A percentile compares a stretch with the other conserved stretches of the same genome.
Conservation (phyloP, 306 rosid genomes). For the Pachyrhizus erosus region DNA sequence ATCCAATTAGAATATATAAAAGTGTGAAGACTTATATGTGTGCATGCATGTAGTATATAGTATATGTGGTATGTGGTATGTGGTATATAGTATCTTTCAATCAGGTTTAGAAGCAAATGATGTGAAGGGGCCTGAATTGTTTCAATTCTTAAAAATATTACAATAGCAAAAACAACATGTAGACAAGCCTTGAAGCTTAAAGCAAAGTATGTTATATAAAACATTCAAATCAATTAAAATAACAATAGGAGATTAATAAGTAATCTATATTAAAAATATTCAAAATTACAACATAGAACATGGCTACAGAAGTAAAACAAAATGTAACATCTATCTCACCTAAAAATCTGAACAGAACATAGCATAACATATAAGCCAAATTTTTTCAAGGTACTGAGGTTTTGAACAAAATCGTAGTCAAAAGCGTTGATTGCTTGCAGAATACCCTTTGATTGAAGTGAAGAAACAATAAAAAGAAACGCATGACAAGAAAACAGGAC, state of each 20-base stretch:
- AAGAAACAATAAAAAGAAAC: not conserved
- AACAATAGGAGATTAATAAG: not conserved
- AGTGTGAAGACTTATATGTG: not conserved
- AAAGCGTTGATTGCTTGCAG: not conserved
- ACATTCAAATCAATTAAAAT: not conserved
- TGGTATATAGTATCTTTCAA: not conserved
- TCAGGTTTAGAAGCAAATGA: not conserved
- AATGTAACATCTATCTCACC: not conserved
- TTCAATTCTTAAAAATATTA: not conserved
- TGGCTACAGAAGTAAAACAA: not conserved
- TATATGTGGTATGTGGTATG: no score
- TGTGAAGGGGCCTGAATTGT: not conserved
- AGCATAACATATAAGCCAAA: not conserved
- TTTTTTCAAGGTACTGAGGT: not conserved
- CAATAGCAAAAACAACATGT: not conserved
- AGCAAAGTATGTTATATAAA: not conserved
- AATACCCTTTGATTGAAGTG: not conserved
- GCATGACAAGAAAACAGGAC: not conserved
- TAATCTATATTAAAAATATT: not conserved
- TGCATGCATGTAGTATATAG: no score
- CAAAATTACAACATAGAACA: not conserved
- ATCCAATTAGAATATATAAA: conserved; percentile 15
- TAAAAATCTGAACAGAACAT: not conserved
- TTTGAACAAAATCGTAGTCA: not conserved
- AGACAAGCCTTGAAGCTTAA: not conserved